Evolutionary conservation across 129 eudicot species (phyloP).

Genomic region (Apium graveolens): DNA sequence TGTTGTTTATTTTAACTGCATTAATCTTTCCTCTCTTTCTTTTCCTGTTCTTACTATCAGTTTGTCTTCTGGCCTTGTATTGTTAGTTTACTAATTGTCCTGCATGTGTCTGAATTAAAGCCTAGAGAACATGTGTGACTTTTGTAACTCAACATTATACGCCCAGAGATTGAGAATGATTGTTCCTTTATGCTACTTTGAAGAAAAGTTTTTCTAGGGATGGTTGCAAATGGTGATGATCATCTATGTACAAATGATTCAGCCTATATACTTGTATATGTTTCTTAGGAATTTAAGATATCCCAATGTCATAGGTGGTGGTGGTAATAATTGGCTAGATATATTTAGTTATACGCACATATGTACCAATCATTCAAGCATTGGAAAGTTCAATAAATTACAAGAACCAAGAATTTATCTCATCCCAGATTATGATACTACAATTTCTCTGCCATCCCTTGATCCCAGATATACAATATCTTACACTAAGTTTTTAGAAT

Average conservation of each 20-base stretch:
- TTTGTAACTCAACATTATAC: background rate
- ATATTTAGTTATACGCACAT: background rate
- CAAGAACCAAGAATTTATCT: background rate
- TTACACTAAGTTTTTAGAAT: background rate
- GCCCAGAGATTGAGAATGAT: background rate
- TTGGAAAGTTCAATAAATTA: background rate
- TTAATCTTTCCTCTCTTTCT: background rate
- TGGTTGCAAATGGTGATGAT: background rate
- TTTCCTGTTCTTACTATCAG: background rate
- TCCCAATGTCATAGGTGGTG: background rate
- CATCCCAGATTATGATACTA: background rate
- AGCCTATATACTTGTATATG: background rate
- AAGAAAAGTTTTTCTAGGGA: background rate
- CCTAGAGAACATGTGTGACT: slow-evolving; percentile 5
- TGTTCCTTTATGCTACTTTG: background rate
- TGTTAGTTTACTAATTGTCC: background rate
- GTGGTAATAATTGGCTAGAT: background rate
- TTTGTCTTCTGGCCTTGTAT: background rate
- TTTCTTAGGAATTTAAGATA: slow-evolving; percentile 1
- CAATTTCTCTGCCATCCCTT: background rate
- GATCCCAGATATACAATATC: background rate
- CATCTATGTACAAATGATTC: background rate
- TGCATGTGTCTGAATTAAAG: background rate
- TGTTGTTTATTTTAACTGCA: background rate
- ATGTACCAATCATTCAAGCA: background rate